Evolutionary conservation across 2,329 filamentous ascomycete species (phyloP).

Genomic region (Microcera coccophila): DNA sequence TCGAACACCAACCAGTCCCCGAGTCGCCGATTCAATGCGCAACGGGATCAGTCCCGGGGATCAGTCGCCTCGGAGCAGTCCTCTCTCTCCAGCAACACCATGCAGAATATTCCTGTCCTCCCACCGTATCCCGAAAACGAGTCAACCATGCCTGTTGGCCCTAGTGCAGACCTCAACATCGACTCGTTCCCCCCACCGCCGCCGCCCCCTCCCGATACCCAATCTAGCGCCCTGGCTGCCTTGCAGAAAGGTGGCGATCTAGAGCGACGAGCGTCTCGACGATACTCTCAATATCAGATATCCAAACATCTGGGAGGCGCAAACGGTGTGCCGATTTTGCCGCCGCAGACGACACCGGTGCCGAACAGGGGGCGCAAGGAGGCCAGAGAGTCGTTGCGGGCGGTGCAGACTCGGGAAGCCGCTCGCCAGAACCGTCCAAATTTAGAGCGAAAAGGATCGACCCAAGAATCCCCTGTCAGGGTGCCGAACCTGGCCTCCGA

Average conservation of each 20-base stretch:
- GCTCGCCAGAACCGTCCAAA: slow-evolving; percentile 49
- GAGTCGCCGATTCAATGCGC: slow-evolving; percentile 43
- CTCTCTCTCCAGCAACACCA: slow-evolving; percentile 66
- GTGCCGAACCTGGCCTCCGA: slow-evolving; percentile 61
- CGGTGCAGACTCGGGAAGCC: slow-evolving; percentile 53
- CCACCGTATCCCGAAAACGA: slow-evolving; percentile 66
- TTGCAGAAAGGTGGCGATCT: slow-evolving; percentile 88
- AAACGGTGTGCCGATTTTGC: slow-evolving; percentile 81
- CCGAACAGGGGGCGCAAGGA: slow-evolving; percentile 79
- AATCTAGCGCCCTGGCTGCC: slow-evolving; percentile 85
- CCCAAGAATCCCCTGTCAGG: slow-evolving; percentile 61
- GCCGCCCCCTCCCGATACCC: slow-evolving; percentile 62
- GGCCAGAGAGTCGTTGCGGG: slow-evolving; percentile 76
- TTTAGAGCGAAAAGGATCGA: slow-evolving; percentile 36
- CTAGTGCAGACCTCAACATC: slow-evolving; percentile 47
- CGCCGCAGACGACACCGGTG: slow-evolving; percentile 74
- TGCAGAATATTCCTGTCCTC: slow-evolving; percentile 72
- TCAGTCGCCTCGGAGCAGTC: slow-evolving; percentile 59
- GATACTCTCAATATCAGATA: slow-evolving; percentile 96
- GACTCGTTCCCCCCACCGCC: slow-evolving; percentile 70
- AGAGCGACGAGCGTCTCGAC: slow-evolving; percentile 83
- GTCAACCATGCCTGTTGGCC: slow-evolving; percentile 44
- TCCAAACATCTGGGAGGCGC: slow-evolving; percentile 84
- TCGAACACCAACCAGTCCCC: slow-evolving; percentile 40
- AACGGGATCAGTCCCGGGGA: slow-evolving; percentile 49